Conservation (phyloP, 1,284 basidiomycete species). For the Malassezia yamatoensis region DNA sequence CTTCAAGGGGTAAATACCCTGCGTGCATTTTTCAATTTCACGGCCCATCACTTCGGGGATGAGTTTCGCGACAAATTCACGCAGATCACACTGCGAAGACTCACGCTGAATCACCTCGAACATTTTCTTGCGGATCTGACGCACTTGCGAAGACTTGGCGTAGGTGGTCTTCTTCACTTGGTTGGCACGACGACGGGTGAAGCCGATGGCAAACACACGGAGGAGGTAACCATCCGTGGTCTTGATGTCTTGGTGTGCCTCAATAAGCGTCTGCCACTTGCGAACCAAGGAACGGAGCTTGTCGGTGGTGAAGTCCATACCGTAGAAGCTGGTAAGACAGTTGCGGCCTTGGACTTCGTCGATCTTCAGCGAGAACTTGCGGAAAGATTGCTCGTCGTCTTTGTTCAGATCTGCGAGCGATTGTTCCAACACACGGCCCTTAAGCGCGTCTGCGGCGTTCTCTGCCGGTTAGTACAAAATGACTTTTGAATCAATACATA, state of each 20-base stretch:
- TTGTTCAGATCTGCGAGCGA: conserved; percentile 98
- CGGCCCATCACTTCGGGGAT: conserved; percentile 97
- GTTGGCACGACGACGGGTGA: conserved; percentile 91
- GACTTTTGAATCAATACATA: conserved; percentile 52
- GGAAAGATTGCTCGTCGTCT: conserved; percentile 99
- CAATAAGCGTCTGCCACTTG: conserved; percentile 99
- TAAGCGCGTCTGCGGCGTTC: conserved; percentile 97
- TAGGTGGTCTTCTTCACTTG: conserved; percentile 99
- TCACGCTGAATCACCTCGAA: conserved; percentile 99
- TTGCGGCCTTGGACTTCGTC: conserved; percentile 98
- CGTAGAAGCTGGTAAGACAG: conserved; percentile 99
- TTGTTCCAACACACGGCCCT: conserved; percentile 90
- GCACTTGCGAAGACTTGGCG: conserved; percentile 86
- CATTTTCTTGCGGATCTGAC: conserved; percentile 99
- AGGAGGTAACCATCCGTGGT: conserved; percentile 99
- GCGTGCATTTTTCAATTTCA: conserved; percentile 96
- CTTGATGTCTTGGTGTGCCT: conserved; percentile 97
- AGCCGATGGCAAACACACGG: conserved; percentile 96
- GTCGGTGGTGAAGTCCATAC: conserved; percentile 99
- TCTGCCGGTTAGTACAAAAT: conserved; percentile 53
- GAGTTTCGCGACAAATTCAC: conserved; percentile 91
- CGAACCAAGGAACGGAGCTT: conserved; percentile 98
- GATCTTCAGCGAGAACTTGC: conserved; percentile 96
- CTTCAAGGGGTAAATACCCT: conserved; percentile 84
- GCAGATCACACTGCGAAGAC: conserved; percentile 87